Conservation (phyloP, 495 filamentous ascomycete species). For the Talaromyces wortmannii region DNA sequence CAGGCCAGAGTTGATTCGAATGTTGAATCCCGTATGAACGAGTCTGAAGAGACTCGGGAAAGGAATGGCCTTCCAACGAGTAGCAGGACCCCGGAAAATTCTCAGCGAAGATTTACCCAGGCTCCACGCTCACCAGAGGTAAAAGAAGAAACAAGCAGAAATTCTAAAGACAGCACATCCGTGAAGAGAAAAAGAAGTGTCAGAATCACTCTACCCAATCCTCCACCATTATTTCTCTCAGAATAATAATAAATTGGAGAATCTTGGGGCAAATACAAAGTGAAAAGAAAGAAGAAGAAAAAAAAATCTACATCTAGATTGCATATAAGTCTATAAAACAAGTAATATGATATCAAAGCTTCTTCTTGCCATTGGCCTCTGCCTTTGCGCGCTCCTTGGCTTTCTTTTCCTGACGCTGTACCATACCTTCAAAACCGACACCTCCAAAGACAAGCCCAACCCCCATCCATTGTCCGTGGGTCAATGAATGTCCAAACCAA, state of each 20-base stretch:
- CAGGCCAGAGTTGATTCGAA: background rate
- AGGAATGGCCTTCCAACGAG: background rate
- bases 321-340: background rate
- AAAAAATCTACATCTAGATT: background rate
- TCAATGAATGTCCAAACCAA: conserved; percentile 85
- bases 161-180: background rate
- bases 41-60: background rate
- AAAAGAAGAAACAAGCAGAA: too few relatives aligned
- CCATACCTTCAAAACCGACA: conserved; percentile 81
- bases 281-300: too few relatives aligned
- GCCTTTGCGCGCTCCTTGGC: conserved; percentile 67
- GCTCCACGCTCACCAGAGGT: too few relatives aligned
- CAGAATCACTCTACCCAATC: background rate
- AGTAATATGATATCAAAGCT: conserved; percentile 4
- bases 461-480: conserved; percentile 82
- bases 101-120: too few relatives aligned
- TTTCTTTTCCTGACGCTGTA: conserved; percentile 75
- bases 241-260: background rate
- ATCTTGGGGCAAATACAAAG: background rate
- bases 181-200: background rate
- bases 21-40: background rate
- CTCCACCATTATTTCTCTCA: background rate
- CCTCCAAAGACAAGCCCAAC: conserved; percentile 92
- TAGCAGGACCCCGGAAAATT: background rate
- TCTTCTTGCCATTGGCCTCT: conserved; percentile 31